Percentiles rank a stretch among this genome's conserved stretches.
Evolutionary conservation across 1,284 basidiomycete species (phyloP).

Genomic region (Ustilago cynodontis): DNA sequence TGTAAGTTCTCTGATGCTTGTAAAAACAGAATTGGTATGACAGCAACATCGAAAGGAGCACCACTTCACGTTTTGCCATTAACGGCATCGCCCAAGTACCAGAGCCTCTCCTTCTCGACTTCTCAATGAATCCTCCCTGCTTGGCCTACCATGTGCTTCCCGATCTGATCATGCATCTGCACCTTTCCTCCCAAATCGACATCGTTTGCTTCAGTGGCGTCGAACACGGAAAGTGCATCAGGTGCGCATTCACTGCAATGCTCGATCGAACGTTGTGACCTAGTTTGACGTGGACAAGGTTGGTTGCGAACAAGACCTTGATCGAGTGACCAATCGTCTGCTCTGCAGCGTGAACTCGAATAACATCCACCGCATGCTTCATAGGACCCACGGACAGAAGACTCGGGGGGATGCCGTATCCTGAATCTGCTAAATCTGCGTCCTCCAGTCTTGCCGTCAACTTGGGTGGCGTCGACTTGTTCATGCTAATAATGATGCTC

Average conservation of each 20-base stretch:
- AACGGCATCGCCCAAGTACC: background rate
- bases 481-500: slow-evolving; percentile 4
- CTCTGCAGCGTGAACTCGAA: background rate
- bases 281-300: background rate
- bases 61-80: too few species aligned
- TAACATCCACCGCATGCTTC: background rate
- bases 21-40: background rate
- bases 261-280: background rate
- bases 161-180: too few species aligned
- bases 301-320: background rate
- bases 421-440: too few species aligned
- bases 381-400: too few species aligned
- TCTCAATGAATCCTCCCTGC: too few species aligned
- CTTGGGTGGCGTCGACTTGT: background rate
- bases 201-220: too few species aligned
- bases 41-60: slow-evolving; percentile 4
- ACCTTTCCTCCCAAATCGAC: too few species aligned
- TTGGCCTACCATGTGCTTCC: too few species aligned
- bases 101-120: too few species aligned
- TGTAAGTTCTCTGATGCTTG: slow-evolving; percentile 4
- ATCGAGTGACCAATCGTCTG: background rate
- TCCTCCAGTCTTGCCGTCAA: background rate
- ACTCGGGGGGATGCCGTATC: too few species aligned
- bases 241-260: background rate
- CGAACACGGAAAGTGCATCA: too few species aligned